A percentile compares a stretch with the other conserved stretches of the same genome.
phyloP scores from a whole-genome alignment of 2,329 filamentous ascomycete species.

The Coniochaeta sp. region DNA sequence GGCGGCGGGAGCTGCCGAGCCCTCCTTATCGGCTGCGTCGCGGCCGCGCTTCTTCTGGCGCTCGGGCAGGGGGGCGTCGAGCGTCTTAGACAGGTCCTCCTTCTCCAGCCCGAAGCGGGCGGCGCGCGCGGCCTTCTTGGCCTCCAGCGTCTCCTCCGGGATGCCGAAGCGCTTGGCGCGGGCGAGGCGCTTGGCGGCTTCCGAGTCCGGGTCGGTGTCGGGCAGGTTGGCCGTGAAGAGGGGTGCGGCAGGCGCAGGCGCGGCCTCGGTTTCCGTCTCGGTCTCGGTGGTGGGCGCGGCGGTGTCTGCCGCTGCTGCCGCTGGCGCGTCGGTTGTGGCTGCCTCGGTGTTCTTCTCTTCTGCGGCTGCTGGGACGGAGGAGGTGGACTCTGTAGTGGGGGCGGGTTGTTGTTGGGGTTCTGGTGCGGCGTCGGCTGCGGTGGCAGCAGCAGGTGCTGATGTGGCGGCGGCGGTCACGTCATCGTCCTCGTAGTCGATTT shows the following conservation, averaged over 20 bases:
- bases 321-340: slow-evolving; percentile 12
- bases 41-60: slow-evolving; percentile 55
- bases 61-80: slow-evolving; percentile 70
- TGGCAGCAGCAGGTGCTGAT: slow-evolving; percentile 19
- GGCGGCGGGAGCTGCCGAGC: background rate
- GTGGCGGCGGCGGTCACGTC: slow-evolving; percentile 25
- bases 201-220: slow-evolving; percentile 60
- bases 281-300: slow-evolving; percentile 14
- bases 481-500: slow-evolving; percentile 69
- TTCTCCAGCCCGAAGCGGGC: slow-evolving; percentile 59
- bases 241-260: slow-evolving; percentile 17
- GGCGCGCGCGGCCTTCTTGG: slow-evolving; percentile 57
- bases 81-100: slow-evolving; percentile 33
- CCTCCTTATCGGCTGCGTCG: slow-evolving; percentile 13
- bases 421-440: slow-evolving; percentile 23
- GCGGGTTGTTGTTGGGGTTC: no score
- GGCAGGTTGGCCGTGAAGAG: slow-evolving; percentile 53
- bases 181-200: slow-evolving; percentile 63
- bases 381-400: slow-evolving; percentile 9
- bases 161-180: slow-evolving; percentile 67
- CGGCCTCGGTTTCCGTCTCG: slow-evolving; percentile 18
- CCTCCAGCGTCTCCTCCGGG: slow-evolving; percentile 43
- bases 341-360: slow-evolving; percentile 23
- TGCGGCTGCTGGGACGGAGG: slow-evolving; percentile 18
- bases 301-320: slow-evolving; percentile 17